Evolutionary conservation across 2,329 filamentous ascomycete species (phyloP), one percentile per base, ranked within the genome.

Genomic region (Sporothrix variecibatus): DNA sequence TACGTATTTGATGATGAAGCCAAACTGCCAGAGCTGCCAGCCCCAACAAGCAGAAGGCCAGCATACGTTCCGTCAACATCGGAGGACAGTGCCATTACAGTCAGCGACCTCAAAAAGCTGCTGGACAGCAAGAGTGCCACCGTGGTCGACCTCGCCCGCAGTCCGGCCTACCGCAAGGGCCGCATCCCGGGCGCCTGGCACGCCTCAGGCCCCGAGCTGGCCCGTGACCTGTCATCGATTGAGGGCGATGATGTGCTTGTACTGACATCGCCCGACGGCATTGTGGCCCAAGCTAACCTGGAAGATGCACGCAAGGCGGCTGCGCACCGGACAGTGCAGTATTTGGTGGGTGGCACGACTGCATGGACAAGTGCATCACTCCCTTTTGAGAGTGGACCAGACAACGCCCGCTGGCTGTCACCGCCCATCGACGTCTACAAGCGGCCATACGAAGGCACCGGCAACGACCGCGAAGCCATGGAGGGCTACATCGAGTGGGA

Each of bases 401-500:
- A 60, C 23, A 40, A 58, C 8, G 58, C 51, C 12, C 73, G 68
- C 46, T 71, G 60, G 46, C 68, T 74, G 1, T 74, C 73, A 0
- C 15, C 28, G 11, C 60, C 73, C 6, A 26, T 67, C 12, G 73
- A 74, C 26, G 73, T 74, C 34, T 74, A 74, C 38, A 74, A 71
- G 68, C 68, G 73, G 17, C 73, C 73, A 3, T 74, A 74, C 34
- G 73, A 74, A 12, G 73, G 73, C 49, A 74, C 73, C 0, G 58
- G 73, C 31, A 74, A 74, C 49, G 60, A 71, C 73, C 68, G 68
- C 60, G 68, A 26, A 23, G 73, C 73, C 11, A 74, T 74, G 73
- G 58, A 74, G 68, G 73, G 31, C 9, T 74, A 74, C 70, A 74
- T 74, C 17, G 31, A 65, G 26, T 74, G 73, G 73, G 73, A 74